Evolutionary conservation across 176 grass and related monocot species (phyloP).

Genomic region (Rhipidocladum racemiflorum): DNA sequence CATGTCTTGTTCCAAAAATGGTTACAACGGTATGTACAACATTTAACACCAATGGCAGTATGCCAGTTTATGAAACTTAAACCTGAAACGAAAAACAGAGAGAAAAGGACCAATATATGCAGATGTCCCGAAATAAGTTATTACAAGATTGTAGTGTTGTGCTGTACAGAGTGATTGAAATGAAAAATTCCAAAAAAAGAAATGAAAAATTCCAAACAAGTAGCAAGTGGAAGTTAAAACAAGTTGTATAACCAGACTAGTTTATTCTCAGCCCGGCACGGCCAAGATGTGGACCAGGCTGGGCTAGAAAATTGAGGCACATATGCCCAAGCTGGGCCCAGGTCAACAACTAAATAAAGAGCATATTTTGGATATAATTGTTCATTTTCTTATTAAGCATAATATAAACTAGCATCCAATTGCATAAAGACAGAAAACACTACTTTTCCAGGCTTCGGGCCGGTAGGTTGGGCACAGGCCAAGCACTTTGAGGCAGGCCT

Average conservation of each 20-base stretch:
- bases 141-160: neutral
- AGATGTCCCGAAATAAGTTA: neutral
- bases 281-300: neutral
- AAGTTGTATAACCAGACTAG: neutral
- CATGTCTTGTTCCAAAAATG: neutral
- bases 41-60: neutral
- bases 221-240: neutral
- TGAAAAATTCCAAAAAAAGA: neutral
- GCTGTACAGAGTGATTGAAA: slow-evolving; percentile 10
- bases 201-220: neutral
- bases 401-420: neutral
- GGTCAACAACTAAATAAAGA: neutral
- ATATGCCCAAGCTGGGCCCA: neutral
- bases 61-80: neutral
- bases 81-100: neutral
- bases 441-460: neutral
- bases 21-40: neutral
- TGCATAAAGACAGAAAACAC: neutral
- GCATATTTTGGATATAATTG: neutral
- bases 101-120: neutral
- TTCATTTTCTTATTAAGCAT: neutral
- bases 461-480: neutral
- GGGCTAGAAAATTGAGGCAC: neutral
- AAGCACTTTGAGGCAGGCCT: neutral
- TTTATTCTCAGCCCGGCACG: neutral